phyloP scores from a whole-genome alignment of 371 early-diverging fungal species.

The Mucor mucedo region DNA sequence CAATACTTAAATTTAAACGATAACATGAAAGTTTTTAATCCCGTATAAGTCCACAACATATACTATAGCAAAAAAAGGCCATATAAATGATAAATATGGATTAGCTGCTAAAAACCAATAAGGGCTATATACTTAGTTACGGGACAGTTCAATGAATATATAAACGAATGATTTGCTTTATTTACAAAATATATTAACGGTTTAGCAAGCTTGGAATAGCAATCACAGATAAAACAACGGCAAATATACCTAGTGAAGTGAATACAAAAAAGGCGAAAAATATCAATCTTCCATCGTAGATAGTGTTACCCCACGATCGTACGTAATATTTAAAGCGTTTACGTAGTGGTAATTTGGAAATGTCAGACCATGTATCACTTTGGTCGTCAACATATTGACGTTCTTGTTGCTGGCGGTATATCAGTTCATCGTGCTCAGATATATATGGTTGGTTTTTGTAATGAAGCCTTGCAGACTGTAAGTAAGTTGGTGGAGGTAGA shows the following conservation, averaged over 20 bases:
- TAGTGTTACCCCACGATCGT: slow-evolving; percentile 11
- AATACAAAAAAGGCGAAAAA: slow-evolving; percentile 15
- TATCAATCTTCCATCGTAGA: slow-evolving; percentile 7
- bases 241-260: slow-evolving; percentile 1
- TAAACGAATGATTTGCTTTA: not conserved
- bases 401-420: not conserved
- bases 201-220: slow-evolving; percentile 14
- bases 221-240: not conserved
- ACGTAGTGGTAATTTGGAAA: not conserved
- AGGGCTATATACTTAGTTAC: no score
- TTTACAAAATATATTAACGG: slow-evolving; percentile 15
- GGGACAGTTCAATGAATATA: no score
- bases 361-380: not conserved
- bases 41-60: no score
- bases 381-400: not conserved
- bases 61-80: no score
- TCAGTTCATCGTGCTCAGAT: not conserved
- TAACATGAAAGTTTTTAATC: no score
- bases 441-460: slow-evolving; percentile 19
- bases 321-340: not conserved
- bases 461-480: slow-evolving; percentile 10
- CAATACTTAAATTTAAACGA: no score
- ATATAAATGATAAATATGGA: no score
- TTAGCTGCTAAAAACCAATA: no score
- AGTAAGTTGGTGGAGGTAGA: slow-evolving; percentile 13